A percentile compares a stretch with the other conserved stretches of the same genome.
These are phyloP conservation scores for Acanthamoeba royreba DNA, from an alignment of 208 protist genomes.

Conservation along the genomic window DNA sequence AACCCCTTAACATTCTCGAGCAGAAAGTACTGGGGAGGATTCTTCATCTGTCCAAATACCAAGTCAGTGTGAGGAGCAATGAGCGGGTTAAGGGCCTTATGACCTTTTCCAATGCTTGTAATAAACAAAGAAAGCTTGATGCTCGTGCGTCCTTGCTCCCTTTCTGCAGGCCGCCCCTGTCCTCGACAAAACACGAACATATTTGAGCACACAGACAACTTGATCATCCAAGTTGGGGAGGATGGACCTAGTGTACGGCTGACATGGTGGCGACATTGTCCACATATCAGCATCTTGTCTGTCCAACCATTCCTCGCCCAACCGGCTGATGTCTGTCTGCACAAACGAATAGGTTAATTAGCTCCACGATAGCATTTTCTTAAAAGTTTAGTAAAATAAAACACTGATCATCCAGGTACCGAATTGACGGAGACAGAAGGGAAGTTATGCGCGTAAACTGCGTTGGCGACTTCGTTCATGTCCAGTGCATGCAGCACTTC, in stretches of 20 bases:
- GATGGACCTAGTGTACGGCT: not conserved
- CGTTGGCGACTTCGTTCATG: slow-evolving; percentile 35
- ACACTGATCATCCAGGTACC: too few relatives aligned
- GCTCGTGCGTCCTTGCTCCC: not conserved
- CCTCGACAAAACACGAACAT: not conserved
- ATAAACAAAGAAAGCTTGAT: not conserved
- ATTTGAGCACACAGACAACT: not conserved
- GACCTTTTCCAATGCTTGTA: not conserved
- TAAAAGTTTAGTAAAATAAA: too few relatives aligned
- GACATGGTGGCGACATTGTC: not conserved
- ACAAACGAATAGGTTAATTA: too few relatives aligned
- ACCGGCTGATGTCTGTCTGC: not conserved
- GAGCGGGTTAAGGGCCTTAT: not conserved
- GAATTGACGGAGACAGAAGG: not conserved
- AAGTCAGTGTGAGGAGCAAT: not conserved
- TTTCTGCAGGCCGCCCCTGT: not conserved
- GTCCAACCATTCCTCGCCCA: not conserved
- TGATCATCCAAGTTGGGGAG: not conserved
- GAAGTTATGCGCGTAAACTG: not conserved
- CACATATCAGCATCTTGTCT: not conserved
- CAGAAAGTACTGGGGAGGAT: not conserved
- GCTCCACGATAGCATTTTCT: too few relatives aligned
- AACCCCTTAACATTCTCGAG: slow-evolving; percentile 33
- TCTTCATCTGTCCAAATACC: not conserved
- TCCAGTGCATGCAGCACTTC: not conserved